phyloP scores from a whole-genome alignment of 108 stramenopile species.

The Aurantiochytrium sp. region DNA sequence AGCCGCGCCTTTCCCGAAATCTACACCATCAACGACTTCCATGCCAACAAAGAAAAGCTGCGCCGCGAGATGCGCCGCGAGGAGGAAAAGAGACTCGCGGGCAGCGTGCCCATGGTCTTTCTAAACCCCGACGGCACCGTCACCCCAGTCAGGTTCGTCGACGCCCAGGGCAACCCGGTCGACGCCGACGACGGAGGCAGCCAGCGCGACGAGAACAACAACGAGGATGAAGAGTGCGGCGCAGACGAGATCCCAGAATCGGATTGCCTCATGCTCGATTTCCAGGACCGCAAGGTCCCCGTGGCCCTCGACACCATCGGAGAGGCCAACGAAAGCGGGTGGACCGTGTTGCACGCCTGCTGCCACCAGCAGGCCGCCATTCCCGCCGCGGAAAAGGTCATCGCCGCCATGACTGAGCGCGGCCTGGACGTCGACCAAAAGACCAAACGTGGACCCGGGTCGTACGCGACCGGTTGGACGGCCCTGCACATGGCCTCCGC shows the following conservation, averaged over 20 bases:
- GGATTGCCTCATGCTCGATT: not conserved
- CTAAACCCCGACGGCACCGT: constrained; percentile 1
- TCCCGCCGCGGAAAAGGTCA: constrained; percentile 32
- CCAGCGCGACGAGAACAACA: not conserved
- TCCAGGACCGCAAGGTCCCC: not conserved
- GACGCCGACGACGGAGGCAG: not conserved
- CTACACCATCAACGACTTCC: constrained; percentile 15
- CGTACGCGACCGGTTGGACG: constrained; percentile 58
- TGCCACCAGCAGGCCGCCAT: constrained; percentile 49
- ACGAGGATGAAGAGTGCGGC: constrained; percentile 30
- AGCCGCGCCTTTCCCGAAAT: constrained; percentile 27
- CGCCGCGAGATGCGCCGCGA: not conserved
- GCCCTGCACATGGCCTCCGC: constrained; percentile 60
- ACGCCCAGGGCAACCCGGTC: not conserved
- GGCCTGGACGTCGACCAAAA: constrained; percentile 40
- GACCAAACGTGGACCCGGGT: constrained; percentile 50
- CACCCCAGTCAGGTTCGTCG: constrained; percentile 7
- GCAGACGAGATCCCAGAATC: not conserved
- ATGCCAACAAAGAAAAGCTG: constrained; percentile 22
- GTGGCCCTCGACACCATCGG: not conserved
- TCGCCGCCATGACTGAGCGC: constrained; percentile 30
- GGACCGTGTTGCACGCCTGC: constrained; percentile 61
- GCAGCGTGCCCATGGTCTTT: not conserved
- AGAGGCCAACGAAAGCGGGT: constrained; percentile 44
- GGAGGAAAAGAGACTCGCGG: not conserved